Evolutionary conservation across 306 rosid genomes (phyloP), one percentile per base, ranked within the genome.

Genomic region (Cicer arietinum): DNA sequence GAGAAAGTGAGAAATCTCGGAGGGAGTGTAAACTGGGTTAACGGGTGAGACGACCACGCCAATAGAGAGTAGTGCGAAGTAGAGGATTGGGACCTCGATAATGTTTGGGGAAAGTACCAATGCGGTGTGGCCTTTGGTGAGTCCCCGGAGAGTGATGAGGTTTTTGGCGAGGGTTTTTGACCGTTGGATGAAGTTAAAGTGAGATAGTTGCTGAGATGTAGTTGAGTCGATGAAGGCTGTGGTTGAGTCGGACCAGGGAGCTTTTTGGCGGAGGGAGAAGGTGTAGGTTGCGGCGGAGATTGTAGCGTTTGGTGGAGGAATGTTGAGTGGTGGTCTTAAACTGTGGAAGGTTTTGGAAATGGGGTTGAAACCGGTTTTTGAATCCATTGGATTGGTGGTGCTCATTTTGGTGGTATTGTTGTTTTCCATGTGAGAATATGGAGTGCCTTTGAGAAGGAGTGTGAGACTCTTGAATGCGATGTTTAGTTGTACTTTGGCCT

Each of bases 11-110:
- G 81, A 54, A 18, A 71, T 54, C 10, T 88, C 90, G 3, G 84
- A 69, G 11, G 59, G 77, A 10, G 89, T 68, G 80, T 81, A 44
- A 81, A 64, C 13, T 13, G 92, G 92, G 37, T 88, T 88, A 1
- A 73, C 74, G 0, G 92, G 90, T 0, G 92, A 86, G 85, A 88
- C 48, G 14, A 89, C 72, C 5, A 81, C 87, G 22, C 92, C 90
- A 7, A 89, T 20, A 4, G 90, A 65, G 70, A 89, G 90, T 2
- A 89, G 79, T 8, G 90, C 85, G 84, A 89, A 84, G 85, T 71
- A 80, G 82, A 89, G 86, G 74, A 89, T 84, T 20, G 92, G 90
- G 0, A 89, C 70, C 0, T 78, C 68, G 16, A 79, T 2, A 14
- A 79, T 65, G 35, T 86, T 89, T 0, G 80, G 86, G 22, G 86